Base-by-base conservation (phyloP, 257 asterid genomes). In the Knoxia roxburghii region DNA sequence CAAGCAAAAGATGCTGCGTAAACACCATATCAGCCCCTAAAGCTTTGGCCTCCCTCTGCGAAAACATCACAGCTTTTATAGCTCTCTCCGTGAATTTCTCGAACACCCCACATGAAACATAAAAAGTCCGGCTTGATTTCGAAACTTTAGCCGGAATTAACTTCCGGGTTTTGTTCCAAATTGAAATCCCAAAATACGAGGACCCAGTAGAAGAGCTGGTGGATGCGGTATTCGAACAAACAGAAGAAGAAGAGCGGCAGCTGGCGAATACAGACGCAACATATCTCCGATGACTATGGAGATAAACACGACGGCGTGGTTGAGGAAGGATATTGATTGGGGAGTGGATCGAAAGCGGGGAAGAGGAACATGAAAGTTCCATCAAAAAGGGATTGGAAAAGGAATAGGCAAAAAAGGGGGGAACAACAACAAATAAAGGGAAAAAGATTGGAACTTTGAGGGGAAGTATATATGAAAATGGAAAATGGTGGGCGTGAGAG, bases 21-120 rank as follows among this genome's bases (percentile, higher is more conserved):
- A 69, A 72, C 74, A 94, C 99, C 85, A 78, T 80, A 45, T 88
- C 92, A 46, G 77, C 76, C 7, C 97, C 96, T 64, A 86, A 71
- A 7, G 85, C 86, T 78, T 82, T 88, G 9, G 99, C 97, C 72
- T 94, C 99, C 27, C 83, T 82, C 61, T 94, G 97, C 32, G 97
- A 84, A 57, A 85, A 85, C 89, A 94, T 81, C 65, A 90, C 99
- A 12, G 95, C 95, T 73, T 88, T 94, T 68, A 94, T 85, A 66
- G 99, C 86, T 70, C 96, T 79, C 77, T 94, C 99, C 1, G 99
- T 94, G 65, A 94, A 94, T 70, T 90, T 78, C 85, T 93, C 99
- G 71, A 93, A 93, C 50, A 86, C 80, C n/a, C 97, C 97, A 6
- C 84, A 72, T 30, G 76, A 75, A 39, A 90, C 79, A 74, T 71